These are phyloP conservation scores for Scutellaria baicalensis DNA, from an alignment of 257 asterid species.

Conservation along the genomic window DNA sequence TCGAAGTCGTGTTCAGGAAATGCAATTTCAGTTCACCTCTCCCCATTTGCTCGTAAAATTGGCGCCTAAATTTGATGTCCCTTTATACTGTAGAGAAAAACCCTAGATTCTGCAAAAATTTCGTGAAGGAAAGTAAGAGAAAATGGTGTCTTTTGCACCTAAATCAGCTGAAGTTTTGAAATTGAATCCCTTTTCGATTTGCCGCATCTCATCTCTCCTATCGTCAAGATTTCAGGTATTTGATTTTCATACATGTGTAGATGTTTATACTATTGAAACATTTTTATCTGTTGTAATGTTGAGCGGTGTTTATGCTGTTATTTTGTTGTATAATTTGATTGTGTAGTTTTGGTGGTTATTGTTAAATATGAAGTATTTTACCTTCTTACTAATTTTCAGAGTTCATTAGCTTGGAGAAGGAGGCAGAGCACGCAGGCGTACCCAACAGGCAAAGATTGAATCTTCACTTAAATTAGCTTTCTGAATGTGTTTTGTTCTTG, in stretches of 20 bases:
- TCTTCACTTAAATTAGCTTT: neutral
- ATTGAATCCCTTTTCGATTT: slow-evolving; percentile 12
- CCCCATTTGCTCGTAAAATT: slow-evolving; percentile 7
- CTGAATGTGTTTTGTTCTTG: neutral
- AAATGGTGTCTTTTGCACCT: slow-evolving; percentile 34
- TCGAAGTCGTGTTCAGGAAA: neutral
- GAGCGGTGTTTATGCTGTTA: neutral
- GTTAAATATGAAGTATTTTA: slow-evolving; percentile 13
- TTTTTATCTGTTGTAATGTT: neutral
- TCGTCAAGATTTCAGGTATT: slow-evolving; percentile 32
- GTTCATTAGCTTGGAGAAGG: slow-evolving; percentile 38
- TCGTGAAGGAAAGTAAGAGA: neutral
- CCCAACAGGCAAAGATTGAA: slow-evolving; percentile 34
- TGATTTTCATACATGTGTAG: neutral
- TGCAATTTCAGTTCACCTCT: neutral
- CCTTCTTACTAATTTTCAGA: slow-evolving; percentile 26
- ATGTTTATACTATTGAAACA: neutral
- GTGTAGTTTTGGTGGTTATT: neutral
- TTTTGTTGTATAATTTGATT: neutral
- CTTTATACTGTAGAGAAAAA: neutral
- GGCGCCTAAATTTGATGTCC: slow-evolving; percentile 25
- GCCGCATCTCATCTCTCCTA: slow-evolving; percentile 25
- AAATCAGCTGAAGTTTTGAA: slow-evolving; percentile 22
- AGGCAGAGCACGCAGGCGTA: slow-evolving; percentile 27
- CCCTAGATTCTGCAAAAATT: slow-evolving; percentile 23